Conservation (phyloP, 208 protist species). For the Spongospora subterranea region DNA sequence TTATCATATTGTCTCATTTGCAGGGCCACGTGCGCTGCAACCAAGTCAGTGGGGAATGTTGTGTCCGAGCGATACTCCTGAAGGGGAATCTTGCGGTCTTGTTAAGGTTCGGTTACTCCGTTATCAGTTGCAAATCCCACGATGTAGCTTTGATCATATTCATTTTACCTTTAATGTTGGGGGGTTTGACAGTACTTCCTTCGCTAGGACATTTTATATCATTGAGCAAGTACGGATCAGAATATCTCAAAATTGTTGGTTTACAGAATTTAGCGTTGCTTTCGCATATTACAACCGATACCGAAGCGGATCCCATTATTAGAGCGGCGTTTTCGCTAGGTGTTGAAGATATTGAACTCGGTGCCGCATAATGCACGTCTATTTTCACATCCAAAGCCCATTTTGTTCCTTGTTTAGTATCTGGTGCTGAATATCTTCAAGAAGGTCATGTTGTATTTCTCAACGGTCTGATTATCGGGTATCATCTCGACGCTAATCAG, state of each 20-base stretch:
- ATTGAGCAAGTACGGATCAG: neutral
- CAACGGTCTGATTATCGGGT: constrained; percentile 76
- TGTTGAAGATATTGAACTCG: constrained; percentile 64
- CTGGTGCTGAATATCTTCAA: neutral
- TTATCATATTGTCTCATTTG: no score
- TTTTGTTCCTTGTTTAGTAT: neutral
- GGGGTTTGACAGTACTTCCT: no score
- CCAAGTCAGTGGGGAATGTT: constrained; percentile 99
- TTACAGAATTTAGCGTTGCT: constrained; percentile 92
- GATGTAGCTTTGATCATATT: no score
- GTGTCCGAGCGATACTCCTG: constrained; percentile 98
- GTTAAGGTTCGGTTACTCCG: constrained; percentile 87
- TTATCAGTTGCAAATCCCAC: neutral
- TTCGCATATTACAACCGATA: constrained; percentile 96
- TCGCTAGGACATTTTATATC: no score
- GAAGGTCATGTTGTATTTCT: constrained; percentile 69
- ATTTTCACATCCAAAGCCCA: constrained; percentile 10
- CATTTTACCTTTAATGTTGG: no score
- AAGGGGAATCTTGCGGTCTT: constrained; percentile 96
- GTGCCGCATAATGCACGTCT: constrained; percentile 1
- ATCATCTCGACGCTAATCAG: constrained; percentile 78
- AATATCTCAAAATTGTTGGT: neutral
- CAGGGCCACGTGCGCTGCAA: constrained; percentile 82
- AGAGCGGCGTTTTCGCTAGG: constrained; percentile 78
- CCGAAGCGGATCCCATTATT: constrained; percentile 83